Percentiles rank a stretch among this genome's conserved stretches.
Evolutionary conservation across 257 asterid species (phyloP).

Genomic region (Solanum paucissectum): DNA sequence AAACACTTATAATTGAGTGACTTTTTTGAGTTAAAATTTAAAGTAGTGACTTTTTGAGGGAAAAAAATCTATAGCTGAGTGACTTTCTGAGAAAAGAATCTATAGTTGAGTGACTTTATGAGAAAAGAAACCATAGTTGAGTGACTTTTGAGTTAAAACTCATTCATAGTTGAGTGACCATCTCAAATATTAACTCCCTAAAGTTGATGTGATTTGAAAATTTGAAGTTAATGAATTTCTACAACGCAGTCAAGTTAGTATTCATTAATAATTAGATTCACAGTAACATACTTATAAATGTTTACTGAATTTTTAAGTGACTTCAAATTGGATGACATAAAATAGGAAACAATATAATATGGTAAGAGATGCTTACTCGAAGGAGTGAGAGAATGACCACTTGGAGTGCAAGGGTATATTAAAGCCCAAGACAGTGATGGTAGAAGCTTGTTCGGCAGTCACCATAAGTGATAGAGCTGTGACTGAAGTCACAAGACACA

Average conservation of each 20-base stretch:
- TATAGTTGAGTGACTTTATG: too few relatives aligned
- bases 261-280: background rate
- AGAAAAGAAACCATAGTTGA: too few relatives aligned
- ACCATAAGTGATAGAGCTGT: constrained; percentile 55
- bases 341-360: background rate
- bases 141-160: too few relatives aligned
- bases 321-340: background rate
- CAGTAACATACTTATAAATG: too few relatives aligned
- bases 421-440: constrained; percentile 67
- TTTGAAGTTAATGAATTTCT: background rate
- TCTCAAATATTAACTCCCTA: too few relatives aligned
- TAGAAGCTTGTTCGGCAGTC: constrained; percentile 55
- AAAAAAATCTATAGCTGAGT: too few relatives aligned
- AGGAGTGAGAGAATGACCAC: constrained; percentile 80
- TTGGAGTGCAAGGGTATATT: constrained; percentile 60
- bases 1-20: too few relatives aligned
- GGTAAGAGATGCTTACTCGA: constrained; percentile 31
- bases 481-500: constrained; percentile 48
- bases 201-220: background rate
- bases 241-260: background rate
- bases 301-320: background rate
- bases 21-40: too few relatives aligned
- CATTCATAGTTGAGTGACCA: too few relatives aligned
- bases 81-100: too few relatives aligned
- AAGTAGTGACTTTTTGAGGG: too few relatives aligned